phyloP scores from a whole-genome alignment of 441 rosid genomes.

The Gossypium aridum region DNA sequence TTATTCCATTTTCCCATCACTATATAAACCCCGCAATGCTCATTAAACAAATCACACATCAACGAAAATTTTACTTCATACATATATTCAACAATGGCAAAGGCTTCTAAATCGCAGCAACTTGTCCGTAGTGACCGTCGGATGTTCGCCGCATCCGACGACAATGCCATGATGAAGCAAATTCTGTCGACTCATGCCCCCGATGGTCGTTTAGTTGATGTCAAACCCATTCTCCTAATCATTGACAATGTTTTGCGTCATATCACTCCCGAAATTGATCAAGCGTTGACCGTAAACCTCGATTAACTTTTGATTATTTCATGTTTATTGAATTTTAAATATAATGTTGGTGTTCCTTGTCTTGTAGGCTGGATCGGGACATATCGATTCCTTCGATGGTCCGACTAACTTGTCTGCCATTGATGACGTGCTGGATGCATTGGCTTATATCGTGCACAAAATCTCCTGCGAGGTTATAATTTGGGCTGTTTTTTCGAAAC shows the following conservation, averaged over 20 bases:
- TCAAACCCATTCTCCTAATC: constrained; percentile 21
- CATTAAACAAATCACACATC: constrained; percentile 1
- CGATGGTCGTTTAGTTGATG: constrained; percentile 20
- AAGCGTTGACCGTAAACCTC: constrained; percentile 13
- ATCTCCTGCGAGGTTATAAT: constrained; percentile 27
- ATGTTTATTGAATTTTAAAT: neutral
- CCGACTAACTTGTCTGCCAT: neutral
- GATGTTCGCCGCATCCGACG: constrained; percentile 16
- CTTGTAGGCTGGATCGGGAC: constrained; percentile 15
- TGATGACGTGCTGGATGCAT: constrained; percentile 23
- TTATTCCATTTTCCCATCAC: constrained; percentile 5
- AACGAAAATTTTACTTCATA: neutral
- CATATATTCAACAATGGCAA: neutral
- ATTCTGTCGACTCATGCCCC: constrained; percentile 25
- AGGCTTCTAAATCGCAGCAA: constrained; percentile 10
- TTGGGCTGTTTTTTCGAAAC: too few species aligned
- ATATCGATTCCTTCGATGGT: constrained; percentile 11
- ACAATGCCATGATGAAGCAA: constrained; percentile 18
- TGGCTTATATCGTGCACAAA: constrained; percentile 17
- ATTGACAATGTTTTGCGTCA: constrained; percentile 21
- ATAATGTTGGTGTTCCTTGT: neutral
- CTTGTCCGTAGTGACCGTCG: constrained; percentile 6
- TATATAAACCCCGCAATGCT: constrained; percentile 17
- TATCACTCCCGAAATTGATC: constrained; percentile 13
- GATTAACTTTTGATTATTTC: neutral